A percentile compares a stretch with the other conserved stretches of the same genome.
Conservation (phyloP, 768 basidiomycete species). For the Asterophora lycoperdoides region DNA sequence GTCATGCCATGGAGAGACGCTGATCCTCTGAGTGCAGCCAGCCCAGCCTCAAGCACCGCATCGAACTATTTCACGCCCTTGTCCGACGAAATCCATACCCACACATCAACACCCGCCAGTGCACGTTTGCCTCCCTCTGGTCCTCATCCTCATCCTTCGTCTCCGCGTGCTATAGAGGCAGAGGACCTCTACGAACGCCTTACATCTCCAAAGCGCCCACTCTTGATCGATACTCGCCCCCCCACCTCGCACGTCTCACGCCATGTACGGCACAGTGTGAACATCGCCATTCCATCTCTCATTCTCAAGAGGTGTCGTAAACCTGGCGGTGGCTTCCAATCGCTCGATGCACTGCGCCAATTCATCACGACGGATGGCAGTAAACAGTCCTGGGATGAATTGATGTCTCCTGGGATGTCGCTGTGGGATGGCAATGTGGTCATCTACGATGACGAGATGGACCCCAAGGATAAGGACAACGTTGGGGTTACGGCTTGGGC, state of each 20-base stretch:
- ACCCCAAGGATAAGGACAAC: slow-evolving; percentile 56
- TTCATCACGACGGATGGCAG: slow-evolving; percentile 80
- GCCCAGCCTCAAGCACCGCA: slow-evolving; percentile 41
- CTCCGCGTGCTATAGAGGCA: slow-evolving; percentile 38
- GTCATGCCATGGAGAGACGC: slow-evolving; percentile 19
- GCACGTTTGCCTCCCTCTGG: slow-evolving; percentile 24
- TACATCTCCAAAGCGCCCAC: slow-evolving; percentile 46
- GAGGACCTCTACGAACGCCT: slow-evolving; percentile 47
- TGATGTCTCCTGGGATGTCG: slow-evolving; percentile 42
- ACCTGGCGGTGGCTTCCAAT: slow-evolving; percentile 61
- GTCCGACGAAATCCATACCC: slow-evolving; percentile 21
- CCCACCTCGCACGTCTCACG: slow-evolving; percentile 58
- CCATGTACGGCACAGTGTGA: slow-evolving; percentile 68
- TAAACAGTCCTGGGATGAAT: slow-evolving; percentile 64
- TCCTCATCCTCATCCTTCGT: slow-evolving; percentile 22
- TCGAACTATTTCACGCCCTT: slow-evolving; percentile 53
- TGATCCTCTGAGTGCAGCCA: slow-evolving; percentile 36
- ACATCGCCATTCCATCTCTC: slow-evolving; percentile 85
- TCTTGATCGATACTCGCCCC: slow-evolving; percentile 82
- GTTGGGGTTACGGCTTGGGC: slow-evolving; percentile 62
- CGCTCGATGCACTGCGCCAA: slow-evolving; percentile 65
- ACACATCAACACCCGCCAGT: slow-evolving; percentile 22
- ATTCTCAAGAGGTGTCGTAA: slow-evolving; percentile 84
- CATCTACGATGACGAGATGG: slow-evolving; percentile 77
- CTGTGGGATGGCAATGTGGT: slow-evolving; percentile 73